phyloP scores from a whole-genome alignment of 2,329 filamentous ascomycete genomes.

The Fusarium stilboides region DNA sequence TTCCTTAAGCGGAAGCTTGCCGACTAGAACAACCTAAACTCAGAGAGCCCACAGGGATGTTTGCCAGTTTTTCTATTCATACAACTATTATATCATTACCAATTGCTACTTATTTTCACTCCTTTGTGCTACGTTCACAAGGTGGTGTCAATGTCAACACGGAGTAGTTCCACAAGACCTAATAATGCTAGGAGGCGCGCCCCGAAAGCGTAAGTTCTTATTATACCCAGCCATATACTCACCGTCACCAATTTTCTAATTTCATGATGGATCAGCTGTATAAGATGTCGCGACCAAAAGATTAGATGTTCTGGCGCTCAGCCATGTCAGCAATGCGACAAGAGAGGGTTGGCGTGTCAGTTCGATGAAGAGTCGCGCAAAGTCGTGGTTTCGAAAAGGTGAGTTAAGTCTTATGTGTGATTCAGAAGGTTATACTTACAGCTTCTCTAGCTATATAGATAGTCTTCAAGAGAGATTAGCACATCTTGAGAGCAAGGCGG shows the following conservation, averaged over 20 bases:
- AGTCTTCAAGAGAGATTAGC: slow-evolving; percentile 34
- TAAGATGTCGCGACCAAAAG: slow-evolving; percentile 43
- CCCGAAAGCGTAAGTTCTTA: slow-evolving; percentile 36
- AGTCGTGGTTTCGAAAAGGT: slow-evolving; percentile 39
- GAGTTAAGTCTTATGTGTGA: background rate
- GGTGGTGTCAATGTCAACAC: slow-evolving; percentile 28
- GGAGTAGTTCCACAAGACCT: slow-evolving; percentile 16
- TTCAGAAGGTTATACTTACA: background rate
- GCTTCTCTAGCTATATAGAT: slow-evolving; percentile 29
- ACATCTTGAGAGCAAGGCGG: slow-evolving; percentile 11
- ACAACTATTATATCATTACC: slow-evolving; percentile 13
- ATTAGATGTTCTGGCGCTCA: slow-evolving; percentile 38
- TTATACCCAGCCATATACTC: background rate
- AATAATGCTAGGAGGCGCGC: slow-evolving; percentile 34
- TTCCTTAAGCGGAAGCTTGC: slow-evolving; percentile 13
- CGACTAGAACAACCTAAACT: background rate
- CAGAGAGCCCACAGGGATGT: background rate
- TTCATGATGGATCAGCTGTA: slow-evolving; percentile 15
- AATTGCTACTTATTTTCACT: background rate
- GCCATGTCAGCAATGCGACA: slow-evolving; percentile 38
- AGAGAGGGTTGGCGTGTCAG: slow-evolving; percentile 23
- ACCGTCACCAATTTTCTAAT: background rate
- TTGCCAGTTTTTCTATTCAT: slow-evolving; percentile 1
- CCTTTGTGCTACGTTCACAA: background rate
- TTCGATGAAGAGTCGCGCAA: slow-evolving; percentile 39